These are phyloP conservation scores for Tubosaeta sp. DNA, from an alignment of 768 basidiomycete species.

Conservation along the genomic window DNA sequence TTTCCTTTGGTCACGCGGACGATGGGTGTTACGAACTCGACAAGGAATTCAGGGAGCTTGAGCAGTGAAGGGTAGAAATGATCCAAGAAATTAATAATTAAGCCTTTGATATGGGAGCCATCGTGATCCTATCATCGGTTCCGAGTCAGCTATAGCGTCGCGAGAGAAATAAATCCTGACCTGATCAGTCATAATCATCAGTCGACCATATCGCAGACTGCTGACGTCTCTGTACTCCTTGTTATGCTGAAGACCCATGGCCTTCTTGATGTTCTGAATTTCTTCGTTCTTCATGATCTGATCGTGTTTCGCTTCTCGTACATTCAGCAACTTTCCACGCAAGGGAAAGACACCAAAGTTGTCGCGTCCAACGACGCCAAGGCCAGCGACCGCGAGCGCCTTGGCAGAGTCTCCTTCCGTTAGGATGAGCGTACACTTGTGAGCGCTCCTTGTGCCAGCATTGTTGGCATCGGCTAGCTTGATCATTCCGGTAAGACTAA, in stretches of 20 bases:
- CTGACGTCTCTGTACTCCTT: constrained; percentile 72
- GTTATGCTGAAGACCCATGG: constrained; percentile 92
- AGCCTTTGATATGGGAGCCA: constrained; percentile 99
- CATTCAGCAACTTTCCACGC: constrained; percentile 94
- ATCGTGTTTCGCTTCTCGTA: constrained; percentile 93
- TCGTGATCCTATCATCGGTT: constrained; percentile 79
- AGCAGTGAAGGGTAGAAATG: constrained; percentile 95
- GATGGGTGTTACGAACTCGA: constrained; percentile 98
- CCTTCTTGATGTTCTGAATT: constrained; percentile 96
- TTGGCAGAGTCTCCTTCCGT: constrained; percentile 99
- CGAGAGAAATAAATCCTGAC: constrained; percentile 35
- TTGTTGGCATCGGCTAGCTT: constrained; percentile 98
- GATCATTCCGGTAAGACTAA: constrained; percentile 81
- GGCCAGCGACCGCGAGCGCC: constrained; percentile 89
- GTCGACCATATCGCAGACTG: constrained; percentile 82
- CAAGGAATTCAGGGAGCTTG: constrained; percentile 85
- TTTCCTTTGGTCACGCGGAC: constrained; percentile 87
- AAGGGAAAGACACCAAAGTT: constrained; percentile 97
- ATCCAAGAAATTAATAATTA: constrained; percentile 96
- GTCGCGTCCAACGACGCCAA: constrained; percentile 93
- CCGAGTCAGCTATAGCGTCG: neutral
- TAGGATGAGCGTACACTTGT: constrained; percentile 88
- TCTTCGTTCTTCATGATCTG: constrained; percentile 99
- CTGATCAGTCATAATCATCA: constrained; percentile 99
- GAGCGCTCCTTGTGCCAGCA: constrained; percentile 79